These are phyloP conservation scores for Trichocladium uniseriatum DNA, from an alignment of 495 filamentous ascomycete genomes.

Conservation along the genomic window DNA sequence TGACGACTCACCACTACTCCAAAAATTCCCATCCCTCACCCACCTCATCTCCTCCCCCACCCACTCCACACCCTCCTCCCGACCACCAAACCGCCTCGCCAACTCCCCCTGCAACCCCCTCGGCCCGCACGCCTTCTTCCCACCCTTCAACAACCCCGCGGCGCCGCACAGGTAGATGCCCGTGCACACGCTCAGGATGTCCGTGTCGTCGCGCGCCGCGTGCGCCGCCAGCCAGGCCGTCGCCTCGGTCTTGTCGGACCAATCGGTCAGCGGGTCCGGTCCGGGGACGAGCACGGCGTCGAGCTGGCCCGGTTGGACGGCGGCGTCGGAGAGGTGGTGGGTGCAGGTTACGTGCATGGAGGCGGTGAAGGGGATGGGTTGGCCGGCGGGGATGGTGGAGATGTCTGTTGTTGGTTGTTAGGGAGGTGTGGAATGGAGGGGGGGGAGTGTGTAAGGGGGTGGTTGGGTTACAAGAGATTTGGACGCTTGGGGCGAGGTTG, in stretches of 20 bases:
- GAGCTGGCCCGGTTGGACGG: slow-evolving; percentile 41
- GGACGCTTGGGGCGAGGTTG: slow-evolving; percentile 31
- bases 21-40: slow-evolving; percentile 50
- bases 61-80: neutral
- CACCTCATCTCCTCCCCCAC: slow-evolving; percentile 30
- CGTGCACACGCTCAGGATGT: too few relatives aligned
- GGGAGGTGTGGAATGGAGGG: neutral
- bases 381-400: slow-evolving; percentile 22
- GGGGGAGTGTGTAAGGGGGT: neutral
- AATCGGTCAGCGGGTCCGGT: slow-evolving; percentile 31
- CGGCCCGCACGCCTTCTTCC: neutral
- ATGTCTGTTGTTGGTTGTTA: slow-evolving; percentile 26
- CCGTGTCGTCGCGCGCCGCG: slow-evolving; percentile 23
- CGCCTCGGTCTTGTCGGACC: slow-evolving; percentile 22
- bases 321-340: slow-evolving; percentile 31
- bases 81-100: neutral
- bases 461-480: slow-evolving; percentile 26
- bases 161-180: too few relatives aligned
- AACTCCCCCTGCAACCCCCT: slow-evolving; percentile 13
- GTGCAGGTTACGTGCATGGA: slow-evolving; percentile 29
- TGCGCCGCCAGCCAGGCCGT: slow-evolving; percentile 41
- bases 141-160: too few relatives aligned
- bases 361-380: slow-evolving; percentile 28
- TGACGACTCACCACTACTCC: slow-evolving; percentile 45
- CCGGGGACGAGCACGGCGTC: slow-evolving; percentile 48